A percentile compares a stretch with the other conserved stretches of the same genome.
Evolutionary conservation across 2,329 filamentous ascomycete species (phyloP).

Genomic region (Xylaria sp.): DNA sequence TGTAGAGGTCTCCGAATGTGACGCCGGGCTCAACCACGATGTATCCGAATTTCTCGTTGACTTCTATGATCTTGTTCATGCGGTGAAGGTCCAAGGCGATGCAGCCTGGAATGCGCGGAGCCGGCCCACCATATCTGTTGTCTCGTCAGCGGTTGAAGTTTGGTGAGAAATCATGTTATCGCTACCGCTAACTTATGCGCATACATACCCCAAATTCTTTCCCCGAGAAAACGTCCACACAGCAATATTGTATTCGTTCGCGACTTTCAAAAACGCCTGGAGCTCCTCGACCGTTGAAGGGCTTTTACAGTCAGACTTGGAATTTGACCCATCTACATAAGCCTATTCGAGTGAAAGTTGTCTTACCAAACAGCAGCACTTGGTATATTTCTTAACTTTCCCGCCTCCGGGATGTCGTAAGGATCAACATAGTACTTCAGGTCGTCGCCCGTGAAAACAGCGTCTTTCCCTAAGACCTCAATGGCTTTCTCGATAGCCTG

Average conservation of each 20-base stretch:
- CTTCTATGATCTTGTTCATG: slow-evolving; percentile 57
- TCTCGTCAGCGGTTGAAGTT: not conserved
- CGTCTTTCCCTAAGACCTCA: slow-evolving; percentile 50
- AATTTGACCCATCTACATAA: not conserved
- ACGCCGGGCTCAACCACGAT: slow-evolving; percentile 59
- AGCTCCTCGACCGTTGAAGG: slow-evolving; percentile 48
- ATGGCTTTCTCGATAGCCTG: slow-evolving; percentile 51
- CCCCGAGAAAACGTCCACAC: slow-evolving; percentile 47
- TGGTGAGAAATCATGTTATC: not conserved
- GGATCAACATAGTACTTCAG: slow-evolving; percentile 58
- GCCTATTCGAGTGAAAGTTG: not conserved
- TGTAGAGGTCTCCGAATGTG: slow-evolving; percentile 57
- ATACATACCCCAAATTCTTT: slow-evolving; percentile 55
- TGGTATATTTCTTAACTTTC: slow-evolving; percentile 53
- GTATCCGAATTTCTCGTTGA: slow-evolving; percentile 55
- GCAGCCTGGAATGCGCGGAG: slow-evolving; percentile 56
- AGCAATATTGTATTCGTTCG: slow-evolving; percentile 45
- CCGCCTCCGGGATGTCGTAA: slow-evolving; percentile 56
- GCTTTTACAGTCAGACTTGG: slow-evolving; percentile 36
- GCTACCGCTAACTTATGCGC: slow-evolving; percentile 1
- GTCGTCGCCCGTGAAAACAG: slow-evolving; percentile 52
- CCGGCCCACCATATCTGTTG: slow-evolving; percentile 59
- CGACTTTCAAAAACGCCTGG: slow-evolving; percentile 48
- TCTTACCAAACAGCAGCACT: slow-evolving; percentile 55
- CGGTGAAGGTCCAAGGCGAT: slow-evolving; percentile 58